Evolutionary conservation across 371 early-diverging fungal genomes (phyloP), one percentile per base, ranked within the genome.

Genomic region (Nosema muscidifuracis): DNA sequence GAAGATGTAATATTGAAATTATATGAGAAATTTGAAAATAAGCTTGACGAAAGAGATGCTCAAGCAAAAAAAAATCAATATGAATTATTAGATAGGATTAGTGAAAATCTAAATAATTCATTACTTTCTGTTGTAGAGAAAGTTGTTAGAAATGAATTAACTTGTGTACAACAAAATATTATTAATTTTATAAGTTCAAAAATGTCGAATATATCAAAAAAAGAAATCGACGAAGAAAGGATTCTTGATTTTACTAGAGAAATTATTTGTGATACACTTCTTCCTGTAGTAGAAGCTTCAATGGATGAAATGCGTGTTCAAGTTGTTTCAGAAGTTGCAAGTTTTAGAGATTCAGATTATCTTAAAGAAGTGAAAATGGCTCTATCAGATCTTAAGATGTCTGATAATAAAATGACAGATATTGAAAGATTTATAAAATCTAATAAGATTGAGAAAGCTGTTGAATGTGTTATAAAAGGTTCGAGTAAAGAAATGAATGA

Each of bases 301-400:
- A 66, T 82, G 63, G 74, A 76, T 57, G 83, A 82, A 64, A 79
- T 81, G 15, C 31, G 74, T 15, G 57, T 80, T n/a, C 83, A 82
- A 65, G 55, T 80, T 13, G 22, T 80, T 6, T 57, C 66, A 9
- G 78, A 74, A 51, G 40, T 80, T 12, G 42, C 62, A 26, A 26
- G 73, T 0, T 65, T 82, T 20, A 61, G 63, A 16, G 22, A 73
- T 26, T 63, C 66, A 0, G 67, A 77, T 15, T 55, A 63, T 40
- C n/a, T 53, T 40, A 16, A 64, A 65, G 47, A 82, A 78, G 15
- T 40, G 30, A 16, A 58, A 36, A 1, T 26, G 33, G 16, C 36
- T 47, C 15, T 63, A 6, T 30, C 30, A 12, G 3, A 24, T 56
- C 28, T 56, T 3, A 56, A 18, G 13, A 10, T 12, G 3, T 4